Conservation (phyloP, 345 rosid species). For the Hirschfeldia incana region DNA sequence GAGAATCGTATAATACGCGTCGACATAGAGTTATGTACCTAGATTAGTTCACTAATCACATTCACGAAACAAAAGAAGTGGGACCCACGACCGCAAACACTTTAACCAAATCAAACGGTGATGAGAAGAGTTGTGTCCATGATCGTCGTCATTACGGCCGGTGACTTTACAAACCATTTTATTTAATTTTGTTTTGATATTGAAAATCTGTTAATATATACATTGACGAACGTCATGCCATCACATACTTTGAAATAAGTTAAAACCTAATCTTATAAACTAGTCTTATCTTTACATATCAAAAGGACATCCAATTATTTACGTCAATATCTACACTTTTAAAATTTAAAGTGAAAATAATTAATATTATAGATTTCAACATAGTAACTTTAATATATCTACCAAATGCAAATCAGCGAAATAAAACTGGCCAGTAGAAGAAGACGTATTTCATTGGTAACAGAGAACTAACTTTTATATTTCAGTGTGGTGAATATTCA, state of each 20-base stretch:
- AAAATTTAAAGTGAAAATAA: background rate
- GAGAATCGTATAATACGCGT: constrained; percentile 21
- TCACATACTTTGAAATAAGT: constrained; percentile 14
- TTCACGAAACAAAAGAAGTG: constrained; percentile 29
- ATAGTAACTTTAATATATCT: background rate
- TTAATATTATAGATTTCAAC: background rate
- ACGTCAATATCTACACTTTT: background rate
- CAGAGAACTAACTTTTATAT: background rate
- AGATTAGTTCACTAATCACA: constrained; percentile 41
- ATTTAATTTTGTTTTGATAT: background rate
- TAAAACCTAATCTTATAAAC: constrained; percentile 30
- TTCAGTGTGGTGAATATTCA: background rate
- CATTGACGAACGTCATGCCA: constrained; percentile 31
- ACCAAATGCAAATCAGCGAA: background rate
- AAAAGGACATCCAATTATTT: constrained; percentile 3
- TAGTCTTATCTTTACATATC: constrained; percentile 14
- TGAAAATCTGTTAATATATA: background rate
- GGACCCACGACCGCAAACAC: constrained; percentile 38
- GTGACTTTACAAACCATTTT: constrained; percentile 33
- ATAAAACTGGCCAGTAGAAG: background rate
- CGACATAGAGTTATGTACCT: constrained; percentile 31
- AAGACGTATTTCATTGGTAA: background rate
- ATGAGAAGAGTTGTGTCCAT: constrained; percentile 43
- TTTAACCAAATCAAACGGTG: constrained; percentile 42
- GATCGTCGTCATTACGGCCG: constrained; percentile 37